Evolutionary conservation across 108 stramenopile species (phyloP).

Genomic region (Cyclotella baltica): DNA sequence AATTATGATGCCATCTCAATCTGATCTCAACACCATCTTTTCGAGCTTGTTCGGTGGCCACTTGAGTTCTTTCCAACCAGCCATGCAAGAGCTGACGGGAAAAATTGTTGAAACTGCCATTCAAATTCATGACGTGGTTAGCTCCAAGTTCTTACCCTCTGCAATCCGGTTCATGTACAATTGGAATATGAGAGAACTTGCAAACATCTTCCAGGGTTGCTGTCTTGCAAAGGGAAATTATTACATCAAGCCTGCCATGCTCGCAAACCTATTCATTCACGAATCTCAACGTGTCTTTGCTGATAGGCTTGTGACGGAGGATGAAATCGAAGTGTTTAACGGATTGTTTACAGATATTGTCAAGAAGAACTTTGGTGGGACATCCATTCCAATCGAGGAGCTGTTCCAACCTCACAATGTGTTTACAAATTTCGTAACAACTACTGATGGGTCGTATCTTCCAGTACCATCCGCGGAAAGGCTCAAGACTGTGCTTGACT

Average conservation of each 20-base stretch:
- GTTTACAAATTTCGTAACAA: constrained; percentile 80
- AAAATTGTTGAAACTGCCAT: constrained; percentile 84
- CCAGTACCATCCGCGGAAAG: constrained; percentile 58
- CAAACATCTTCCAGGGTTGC: constrained; percentile 89
- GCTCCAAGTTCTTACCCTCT: constrained; percentile 83
- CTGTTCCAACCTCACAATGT: constrained; percentile 55
- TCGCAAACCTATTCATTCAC: constrained; percentile 81
- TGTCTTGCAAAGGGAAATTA: constrained; percentile 69
- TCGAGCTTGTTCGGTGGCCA: constrained; percentile 82
- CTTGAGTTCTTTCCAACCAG: constrained; percentile 65
- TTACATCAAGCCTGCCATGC: constrained; percentile 61
- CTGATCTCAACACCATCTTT: constrained; percentile 85
- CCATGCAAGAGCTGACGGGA: constrained; percentile 60
- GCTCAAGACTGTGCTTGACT: constrained; percentile 66
- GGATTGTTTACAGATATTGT: constrained; percentile 59
- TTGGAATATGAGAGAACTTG: constrained; percentile 93
- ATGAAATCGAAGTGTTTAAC: constrained; percentile 62
- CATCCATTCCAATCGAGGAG: constrained; percentile 37
- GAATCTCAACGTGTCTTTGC: constrained; percentile 85
- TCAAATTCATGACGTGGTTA: constrained; percentile 74
- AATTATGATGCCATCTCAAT: constrained; percentile 75
- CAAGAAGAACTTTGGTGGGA: constrained; percentile 44
- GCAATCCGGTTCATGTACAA: constrained; percentile 92
- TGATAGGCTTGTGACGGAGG: constrained; percentile 77
- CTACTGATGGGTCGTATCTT: constrained; percentile 65